Evolutionary conservation across 2,329 filamentous ascomycete species (phyloP), one percentile per base, ranked within the genome.

Genomic region (Xylariaceae sp.): DNA sequence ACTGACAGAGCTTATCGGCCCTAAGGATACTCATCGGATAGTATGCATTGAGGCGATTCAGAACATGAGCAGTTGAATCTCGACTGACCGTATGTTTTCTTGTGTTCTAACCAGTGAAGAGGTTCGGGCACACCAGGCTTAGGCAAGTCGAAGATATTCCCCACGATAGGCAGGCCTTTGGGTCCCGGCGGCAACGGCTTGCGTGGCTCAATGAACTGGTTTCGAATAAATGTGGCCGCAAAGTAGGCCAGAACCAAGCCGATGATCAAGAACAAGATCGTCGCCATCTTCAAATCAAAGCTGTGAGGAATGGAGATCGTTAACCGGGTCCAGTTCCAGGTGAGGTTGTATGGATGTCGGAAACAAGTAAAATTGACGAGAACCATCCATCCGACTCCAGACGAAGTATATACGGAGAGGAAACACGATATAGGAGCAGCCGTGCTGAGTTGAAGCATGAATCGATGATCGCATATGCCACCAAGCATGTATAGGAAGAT

Each of bases 121-220:
- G 71, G 74, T 58, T 78, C 75, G 2, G 68, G 67, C 3, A 60
- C 62, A 1, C 72, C 74, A 1, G 64, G 61, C 0, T 73, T 69
- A 0, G 80, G 80, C 8, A 83, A 67, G 61, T 84, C 80, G 1
- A 67, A 65, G n/a, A 82, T 60, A 63, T 83, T 84, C 1, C 81
- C 81, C 4, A 83, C 47, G 0, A 83, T 23, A 0, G 78, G 78
- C 4, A 77, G 66, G 0, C 74, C 74, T 44, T 72, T 78, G 0
- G 81, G 81, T 0, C 81, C 81, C 1, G 80, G 81, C 1, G 80
- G 81, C 0, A 80, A 62, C 45, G 59, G 57, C 48, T 17, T 55
- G 35, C 52, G 47, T 37, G 57, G 17, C 52, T 52, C 51, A 6
- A 45, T 50, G n/a, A 41, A 39, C 10, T 47, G 52, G 17, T 51